phyloP scores from a whole-genome alignment of 129 eudicot species.

The Flaveria ramosissima region DNA sequence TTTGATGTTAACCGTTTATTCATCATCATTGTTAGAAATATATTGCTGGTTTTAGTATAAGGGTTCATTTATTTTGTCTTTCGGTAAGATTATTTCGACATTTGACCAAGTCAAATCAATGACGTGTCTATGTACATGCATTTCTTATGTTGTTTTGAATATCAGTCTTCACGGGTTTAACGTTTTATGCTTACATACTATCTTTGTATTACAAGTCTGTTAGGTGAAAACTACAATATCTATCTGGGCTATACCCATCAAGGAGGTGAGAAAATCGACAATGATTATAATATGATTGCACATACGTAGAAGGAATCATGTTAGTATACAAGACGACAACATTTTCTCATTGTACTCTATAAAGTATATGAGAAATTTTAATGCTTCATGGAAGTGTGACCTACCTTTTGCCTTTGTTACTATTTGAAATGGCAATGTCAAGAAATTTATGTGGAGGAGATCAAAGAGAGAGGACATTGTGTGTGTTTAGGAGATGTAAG shows the following conservation, averaged over 20 bases:
- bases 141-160: background rate
- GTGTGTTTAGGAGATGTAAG: slow-evolving; percentile 21
- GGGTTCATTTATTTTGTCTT: background rate
- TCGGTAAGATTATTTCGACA: background rate
- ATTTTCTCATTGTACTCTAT: slow-evolving; percentile 3
- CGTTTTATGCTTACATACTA: background rate
- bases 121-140: background rate
- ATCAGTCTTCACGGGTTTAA: background rate
- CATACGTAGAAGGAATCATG: background rate
- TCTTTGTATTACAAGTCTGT: background rate
- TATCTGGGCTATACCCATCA: background rate
- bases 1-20: background rate
- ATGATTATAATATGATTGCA: background rate
- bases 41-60: background rate
- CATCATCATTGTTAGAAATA: background rate
- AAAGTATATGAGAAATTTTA: background rate
- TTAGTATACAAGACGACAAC: background rate
- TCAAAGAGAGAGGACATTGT: slow-evolving; percentile 18
- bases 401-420: slow-evolving; percentile 24
- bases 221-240: background rate
- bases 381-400: background rate
- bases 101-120: background rate
- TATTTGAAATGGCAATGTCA: slow-evolving; percentile 23
- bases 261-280: background rate
- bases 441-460: slow-evolving; percentile 30